phyloP scores from a whole-genome alignment of 305 asterid species.

The Stenogyne calaminthoides region DNA sequence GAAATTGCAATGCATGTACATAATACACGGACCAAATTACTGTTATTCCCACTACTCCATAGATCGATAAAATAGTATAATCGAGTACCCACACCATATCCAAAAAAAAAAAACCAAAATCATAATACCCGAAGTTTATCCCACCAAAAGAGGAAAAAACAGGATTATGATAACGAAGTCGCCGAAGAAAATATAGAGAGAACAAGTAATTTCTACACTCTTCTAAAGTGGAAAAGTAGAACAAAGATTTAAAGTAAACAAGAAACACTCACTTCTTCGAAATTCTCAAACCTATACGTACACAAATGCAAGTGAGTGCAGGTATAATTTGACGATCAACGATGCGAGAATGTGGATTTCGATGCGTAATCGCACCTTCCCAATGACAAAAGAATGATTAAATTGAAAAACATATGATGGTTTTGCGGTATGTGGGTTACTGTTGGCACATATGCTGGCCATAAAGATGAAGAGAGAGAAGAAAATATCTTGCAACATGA shows the following conservation, averaged over 20 bases:
- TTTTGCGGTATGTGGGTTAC: not conserved
- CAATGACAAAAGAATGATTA: not conserved
- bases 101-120: not conserved
- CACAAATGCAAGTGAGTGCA: not conserved
- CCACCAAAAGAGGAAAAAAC: not conserved
- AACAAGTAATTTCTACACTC: not conserved
- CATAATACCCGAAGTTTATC: not conserved
- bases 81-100: conserved; percentile 1
- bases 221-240: not conserved
- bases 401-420: not conserved
- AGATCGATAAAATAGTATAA: not conserved
- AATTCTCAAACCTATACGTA: not conserved
- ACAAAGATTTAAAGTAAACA: not conserved
- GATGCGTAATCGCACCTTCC: conserved; percentile 1
- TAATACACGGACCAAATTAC: conserved; percentile 1
- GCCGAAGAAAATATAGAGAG: not conserved
- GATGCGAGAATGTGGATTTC: conserved; percentile 4
- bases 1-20: conserved; percentile 30
- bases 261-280: not conserved
- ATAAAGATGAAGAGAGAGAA: conserved; percentile 44
- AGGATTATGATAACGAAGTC: not conserved
- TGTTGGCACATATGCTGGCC: conserved; percentile 16
- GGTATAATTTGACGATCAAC: not conserved
- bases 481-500: conserved; percentile 40
- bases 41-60: not conserved